A percentile compares a stretch with the other conserved stretches of the same genome.
Evolutionary conservation across 768 basidiomycete genomes (phyloP).

Genomic region (Tylopilus rubrobrunneus): DNA sequence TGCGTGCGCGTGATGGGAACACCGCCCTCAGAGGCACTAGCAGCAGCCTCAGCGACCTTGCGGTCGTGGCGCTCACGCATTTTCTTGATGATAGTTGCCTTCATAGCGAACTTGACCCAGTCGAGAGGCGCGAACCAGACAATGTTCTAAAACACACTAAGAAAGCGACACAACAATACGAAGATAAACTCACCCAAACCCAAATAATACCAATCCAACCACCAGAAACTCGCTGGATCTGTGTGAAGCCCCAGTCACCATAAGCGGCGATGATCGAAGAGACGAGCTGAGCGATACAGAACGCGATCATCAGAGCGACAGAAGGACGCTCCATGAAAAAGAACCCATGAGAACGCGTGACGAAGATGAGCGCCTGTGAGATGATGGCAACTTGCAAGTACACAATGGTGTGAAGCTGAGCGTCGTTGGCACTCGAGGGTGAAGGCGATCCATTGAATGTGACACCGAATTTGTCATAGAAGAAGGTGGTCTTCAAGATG

Average conservation of each 20-base stretch:
- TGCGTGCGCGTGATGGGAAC: constrained; percentile 81
- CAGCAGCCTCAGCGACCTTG: constrained; percentile 38
- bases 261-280: constrained; percentile 95
- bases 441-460: constrained; percentile 35
- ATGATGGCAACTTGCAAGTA: constrained; percentile 99
- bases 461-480: constrained; percentile 84
- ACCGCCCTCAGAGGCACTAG: constrained; percentile 33
- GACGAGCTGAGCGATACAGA: constrained; percentile 89
- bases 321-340: constrained; percentile 98
- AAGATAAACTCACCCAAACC: constrained; percentile 75
- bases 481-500: constrained; percentile 86
- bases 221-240: constrained; percentile 75
- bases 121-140: constrained; percentile 96
- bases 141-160: constrained; percentile 61
- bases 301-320: constrained; percentile 81
- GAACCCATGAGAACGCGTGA: constrained; percentile 91
- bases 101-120: constrained; percentile 95
- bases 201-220: constrained; percentile 98
- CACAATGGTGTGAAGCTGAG: constrained; percentile 81
- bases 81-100: constrained; percentile 83
- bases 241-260: constrained; percentile 92
- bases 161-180: not conserved
- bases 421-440: constrained; percentile 47
- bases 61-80: constrained; percentile 64
- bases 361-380: constrained; percentile 96